Evolutionary conservation across 2,329 filamentous ascomycete genomes (phyloP).

Genomic region (Elsinoe ampelina): DNA sequence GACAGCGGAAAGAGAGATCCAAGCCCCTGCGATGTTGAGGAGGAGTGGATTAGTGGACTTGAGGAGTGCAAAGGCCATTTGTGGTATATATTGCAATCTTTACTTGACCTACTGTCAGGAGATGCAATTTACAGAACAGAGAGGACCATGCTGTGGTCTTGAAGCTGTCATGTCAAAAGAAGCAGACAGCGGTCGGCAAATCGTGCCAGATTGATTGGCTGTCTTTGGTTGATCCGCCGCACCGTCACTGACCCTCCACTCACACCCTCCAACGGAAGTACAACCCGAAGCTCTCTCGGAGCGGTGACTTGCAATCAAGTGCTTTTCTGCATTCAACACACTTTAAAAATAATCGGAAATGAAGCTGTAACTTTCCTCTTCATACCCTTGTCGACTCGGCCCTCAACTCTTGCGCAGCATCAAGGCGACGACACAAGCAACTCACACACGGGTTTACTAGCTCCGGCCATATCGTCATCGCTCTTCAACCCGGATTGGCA

Average conservation of each 20-base stretch:
- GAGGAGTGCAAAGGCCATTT: too few relatives aligned
- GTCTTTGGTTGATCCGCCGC: constrained; percentile 4
- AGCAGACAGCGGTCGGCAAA: constrained; percentile 3
- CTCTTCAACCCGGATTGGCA: constrained; percentile 2
- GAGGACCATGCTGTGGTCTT: too few relatives aligned
- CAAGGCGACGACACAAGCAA: background rate
- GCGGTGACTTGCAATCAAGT: background rate
- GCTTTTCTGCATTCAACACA: background rate
- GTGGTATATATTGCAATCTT: too few relatives aligned
- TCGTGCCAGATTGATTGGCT: constrained; percentile 15
- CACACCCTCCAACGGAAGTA: background rate
- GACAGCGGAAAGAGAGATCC: too few relatives aligned
- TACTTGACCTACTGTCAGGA: too few relatives aligned
- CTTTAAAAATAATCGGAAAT: background rate
- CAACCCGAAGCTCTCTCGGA: constrained; percentile 3
- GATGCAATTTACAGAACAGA: too few relatives aligned
- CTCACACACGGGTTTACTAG: background rate
- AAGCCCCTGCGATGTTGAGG: too few relatives aligned
- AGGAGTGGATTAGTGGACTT: too few relatives aligned
- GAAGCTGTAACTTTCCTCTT: background rate
- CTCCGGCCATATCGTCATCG: constrained; percentile 5
- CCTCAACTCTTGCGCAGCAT: constrained; percentile 8
- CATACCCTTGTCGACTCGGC: background rate
- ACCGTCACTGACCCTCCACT: background rate
- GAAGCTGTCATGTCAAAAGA: background rate